A percentile compares a stretch with the other conserved stretches of the same genome.
Conservation (phyloP, 2,329 filamentous ascomycete genomes). For the Ophiostoma piceae region DNA sequence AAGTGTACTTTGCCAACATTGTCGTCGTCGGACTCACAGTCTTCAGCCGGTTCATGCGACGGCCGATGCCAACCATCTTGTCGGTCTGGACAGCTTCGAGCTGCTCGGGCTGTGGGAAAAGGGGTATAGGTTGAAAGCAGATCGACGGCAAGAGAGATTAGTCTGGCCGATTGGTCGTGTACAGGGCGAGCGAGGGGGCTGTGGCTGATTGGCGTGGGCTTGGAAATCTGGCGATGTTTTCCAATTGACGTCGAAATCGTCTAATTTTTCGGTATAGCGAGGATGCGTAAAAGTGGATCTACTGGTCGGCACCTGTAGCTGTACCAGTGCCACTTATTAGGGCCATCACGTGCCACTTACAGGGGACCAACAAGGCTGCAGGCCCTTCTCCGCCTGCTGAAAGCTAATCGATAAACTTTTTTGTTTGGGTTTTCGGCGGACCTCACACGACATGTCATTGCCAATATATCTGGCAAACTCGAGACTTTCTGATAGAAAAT, state of each 20-base stretch:
- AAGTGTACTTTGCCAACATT: neutral
- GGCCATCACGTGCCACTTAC: constrained; percentile 14
- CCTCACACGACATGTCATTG: constrained; percentile 7
- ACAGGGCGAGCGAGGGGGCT: neutral
- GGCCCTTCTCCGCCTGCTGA: neutral
- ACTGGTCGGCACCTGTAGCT: too few species aligned
- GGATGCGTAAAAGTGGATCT: neutral
- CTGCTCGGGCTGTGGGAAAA: neutral
- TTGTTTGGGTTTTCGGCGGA: neutral
- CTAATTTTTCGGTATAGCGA: constrained; percentile 11
- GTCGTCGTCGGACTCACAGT: constrained; percentile 47
- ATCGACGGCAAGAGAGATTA: neutral
- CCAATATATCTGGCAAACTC: neutral
- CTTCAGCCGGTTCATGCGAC: constrained; percentile 69
- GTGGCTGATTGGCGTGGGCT: neutral
- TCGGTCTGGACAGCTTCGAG: constrained; percentile 14
- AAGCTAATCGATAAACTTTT: constrained; percentile 14
- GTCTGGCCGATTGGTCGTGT: neutral
- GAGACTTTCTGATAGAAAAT: neutral
- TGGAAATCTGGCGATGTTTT: constrained; percentile 2
- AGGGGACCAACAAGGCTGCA: constrained; percentile 4
- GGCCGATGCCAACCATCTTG: constrained; percentile 45
- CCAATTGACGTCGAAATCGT: constrained; percentile 5
- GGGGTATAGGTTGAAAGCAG: neutral
- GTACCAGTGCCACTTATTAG: too few species aligned